Conservation (phyloP, 768 basidiomycete species). For the Rubroboletus satanas region DNA sequence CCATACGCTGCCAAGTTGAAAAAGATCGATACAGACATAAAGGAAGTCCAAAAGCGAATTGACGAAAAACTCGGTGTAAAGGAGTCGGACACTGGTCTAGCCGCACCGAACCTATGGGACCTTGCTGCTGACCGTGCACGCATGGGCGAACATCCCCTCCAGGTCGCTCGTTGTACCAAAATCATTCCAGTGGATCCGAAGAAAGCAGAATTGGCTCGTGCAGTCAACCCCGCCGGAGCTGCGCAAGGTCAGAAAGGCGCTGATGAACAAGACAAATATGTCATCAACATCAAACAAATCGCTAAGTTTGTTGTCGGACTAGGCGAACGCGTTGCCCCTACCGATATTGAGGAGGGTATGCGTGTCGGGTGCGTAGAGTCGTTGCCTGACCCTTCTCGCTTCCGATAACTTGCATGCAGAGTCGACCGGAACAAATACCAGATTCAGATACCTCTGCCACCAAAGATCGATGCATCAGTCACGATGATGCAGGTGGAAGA, state of each 20-base stretch:
- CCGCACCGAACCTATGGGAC: conserved; percentile 97
- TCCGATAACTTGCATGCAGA: conserved; percentile 37
- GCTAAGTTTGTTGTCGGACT: conserved; percentile 98
- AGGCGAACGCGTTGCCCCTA: conserved; percentile 93
- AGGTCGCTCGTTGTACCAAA: conserved; percentile 98
- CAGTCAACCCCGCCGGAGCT: conserved; percentile 75
- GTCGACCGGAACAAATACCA: conserved; percentile 97
- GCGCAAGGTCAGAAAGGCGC: conserved; percentile 90
- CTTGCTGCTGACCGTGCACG: conserved; percentile 87
- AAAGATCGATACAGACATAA: conserved; percentile 87
- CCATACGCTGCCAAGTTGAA: conserved; percentile 89
- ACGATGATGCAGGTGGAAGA: conserved; percentile 99
- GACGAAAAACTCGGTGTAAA: conserved; percentile 98
- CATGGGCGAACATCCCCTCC: conserved; percentile 89
- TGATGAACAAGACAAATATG: conserved; percentile 98
- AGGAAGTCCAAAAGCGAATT: conserved; percentile 93
- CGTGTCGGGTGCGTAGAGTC: conserved; percentile 81
- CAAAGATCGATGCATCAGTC: conserved; percentile 98
- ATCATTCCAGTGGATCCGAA: conserved; percentile 83
- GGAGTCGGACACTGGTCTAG: conserved; percentile 97
- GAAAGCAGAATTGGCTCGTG: conserved; percentile 71
- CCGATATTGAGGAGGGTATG: conserved; percentile 99
- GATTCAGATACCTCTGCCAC: conserved; percentile 96
- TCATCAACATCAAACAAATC: conserved; percentile 99
- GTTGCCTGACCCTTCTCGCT: background rate